Percentiles rank a stretch among this genome's conserved stretches.
phyloP scores from a whole-genome alignment of 371 early-diverging fungal genomes.

The Mortierella sp. region DNA sequence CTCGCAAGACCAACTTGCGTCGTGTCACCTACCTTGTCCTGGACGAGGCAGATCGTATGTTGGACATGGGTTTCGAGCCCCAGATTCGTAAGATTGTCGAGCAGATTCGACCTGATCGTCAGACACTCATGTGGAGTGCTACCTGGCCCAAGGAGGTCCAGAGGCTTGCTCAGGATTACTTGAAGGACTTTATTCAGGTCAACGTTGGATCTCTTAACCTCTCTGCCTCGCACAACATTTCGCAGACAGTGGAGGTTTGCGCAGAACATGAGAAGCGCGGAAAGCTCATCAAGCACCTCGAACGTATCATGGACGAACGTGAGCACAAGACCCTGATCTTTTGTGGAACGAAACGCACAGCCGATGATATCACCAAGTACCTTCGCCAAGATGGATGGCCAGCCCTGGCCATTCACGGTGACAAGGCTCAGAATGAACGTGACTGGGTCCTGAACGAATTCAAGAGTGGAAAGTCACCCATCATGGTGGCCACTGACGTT shows the following conservation, averaged over 20 bases:
- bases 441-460: slow-evolving; percentile 97
- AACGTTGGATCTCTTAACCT: slow-evolving; percentile 97
- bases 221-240: slow-evolving; percentile 95
- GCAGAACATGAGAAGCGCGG: slow-evolving; percentile 90
- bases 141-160: slow-evolving; percentile 99
- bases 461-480: slow-evolving; percentile 87
- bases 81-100: slow-evolving; percentile 99
- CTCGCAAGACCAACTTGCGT: slow-evolving; percentile 88
- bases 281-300: slow-evolving; percentile 77
- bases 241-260: slow-evolving; percentile 92
- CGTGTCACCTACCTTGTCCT: slow-evolving; percentile 98
- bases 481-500: slow-evolving; percentile 99
- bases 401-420: slow-evolving; percentile 99
- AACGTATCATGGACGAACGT: slow-evolving; percentile 79
- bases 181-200: slow-evolving; percentile 98
- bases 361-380: slow-evolving; percentile 94
- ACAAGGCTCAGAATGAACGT: slow-evolving; percentile 98
- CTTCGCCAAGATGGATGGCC: slow-evolving; percentile 96
- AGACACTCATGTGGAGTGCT: slow-evolving; percentile 99
- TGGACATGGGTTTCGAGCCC: slow-evolving; percentile 99
- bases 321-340: slow-evolving; percentile 96
- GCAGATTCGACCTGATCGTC: slow-evolving; percentile 98
- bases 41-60: slow-evolving; percentile 99
- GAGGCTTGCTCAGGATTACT: slow-evolving; percentile 91
- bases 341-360: slow-evolving; percentile 97